Percentiles rank a stretch among this genome's conserved stretches.
Evolutionary conservation across 768 basidiomycete species (phyloP).

Genomic region (Collybiopsis confluens): DNA sequence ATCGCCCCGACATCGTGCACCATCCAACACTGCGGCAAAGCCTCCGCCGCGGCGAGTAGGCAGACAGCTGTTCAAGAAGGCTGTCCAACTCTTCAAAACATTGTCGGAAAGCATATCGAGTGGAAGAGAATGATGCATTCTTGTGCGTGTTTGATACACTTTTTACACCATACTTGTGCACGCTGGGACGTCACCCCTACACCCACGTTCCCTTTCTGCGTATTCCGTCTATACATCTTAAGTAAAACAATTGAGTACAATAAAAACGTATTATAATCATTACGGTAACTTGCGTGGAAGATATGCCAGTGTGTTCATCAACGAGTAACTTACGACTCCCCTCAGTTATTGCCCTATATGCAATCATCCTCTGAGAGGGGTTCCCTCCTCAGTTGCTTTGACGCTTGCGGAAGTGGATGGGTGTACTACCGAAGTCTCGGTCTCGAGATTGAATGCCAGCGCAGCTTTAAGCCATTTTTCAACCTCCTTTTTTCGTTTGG

Average conservation of each 20-base stretch:
- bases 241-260: too few relatives aligned
- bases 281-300: too few relatives aligned
- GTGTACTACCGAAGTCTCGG: too few relatives aligned
- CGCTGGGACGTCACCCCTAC: conserved; percentile 1
- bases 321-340: too few relatives aligned
- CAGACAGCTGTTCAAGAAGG: conserved; percentile 31
- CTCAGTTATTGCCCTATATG: too few relatives aligned
- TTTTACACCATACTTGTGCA: neutral
- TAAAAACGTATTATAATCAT: too few relatives aligned
- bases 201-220: neutral
- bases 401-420: too few relatives aligned
- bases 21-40: conserved; percentile 9
- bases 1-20: conserved; percentile 4
- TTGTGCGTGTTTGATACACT: conserved; percentile 6
- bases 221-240: too few relatives aligned
- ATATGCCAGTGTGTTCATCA: too few relatives aligned
- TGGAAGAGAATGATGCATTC: conserved; percentile 10
- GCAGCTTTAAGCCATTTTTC: conserved; percentile 52
- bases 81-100: conserved; percentile 33
- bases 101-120: conserved; percentile 23
- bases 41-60: conserved; percentile 20
- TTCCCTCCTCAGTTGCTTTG: too few relatives aligned
- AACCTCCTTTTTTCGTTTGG: conserved; percentile 60
- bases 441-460: conserved; percentile 23
- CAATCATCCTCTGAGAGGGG: too few relatives aligned